Conservation (phyloP, 768 basidiomycete genomes). For the Tricholoma sp. region DNA sequence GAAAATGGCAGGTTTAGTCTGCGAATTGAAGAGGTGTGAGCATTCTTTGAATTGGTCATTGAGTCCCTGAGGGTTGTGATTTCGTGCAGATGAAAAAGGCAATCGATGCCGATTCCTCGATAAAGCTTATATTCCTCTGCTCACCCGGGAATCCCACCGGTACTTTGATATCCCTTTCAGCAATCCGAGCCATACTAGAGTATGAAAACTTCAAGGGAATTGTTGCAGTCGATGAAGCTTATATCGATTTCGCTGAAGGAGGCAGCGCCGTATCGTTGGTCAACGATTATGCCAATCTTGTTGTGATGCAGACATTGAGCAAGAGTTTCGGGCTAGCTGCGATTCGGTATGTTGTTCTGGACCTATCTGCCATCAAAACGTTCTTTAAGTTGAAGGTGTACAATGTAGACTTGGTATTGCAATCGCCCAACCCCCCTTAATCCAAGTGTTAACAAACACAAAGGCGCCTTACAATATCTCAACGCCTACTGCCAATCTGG, state of each 20-base stretch:
- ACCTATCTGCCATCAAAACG: not conserved
- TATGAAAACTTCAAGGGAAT: conserved; percentile 85
- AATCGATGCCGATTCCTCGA: conserved; percentile 62
- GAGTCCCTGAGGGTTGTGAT: not conserved
- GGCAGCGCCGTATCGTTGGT: conserved; percentile 68
- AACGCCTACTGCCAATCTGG: conserved; percentile 80
- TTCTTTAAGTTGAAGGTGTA: not conserved
- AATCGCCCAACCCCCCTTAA: conserved; percentile 82
- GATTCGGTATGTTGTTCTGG: conserved; percentile 61
- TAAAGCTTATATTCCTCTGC: conserved; percentile 92
- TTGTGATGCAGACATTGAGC: conserved; percentile 95
- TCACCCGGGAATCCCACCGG: conserved; percentile 98
- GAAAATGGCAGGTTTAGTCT: conserved; percentile 69
- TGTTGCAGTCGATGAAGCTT: conserved; percentile 94
- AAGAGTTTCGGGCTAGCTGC: conserved; percentile 96
- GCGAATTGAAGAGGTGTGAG: conserved; percentile 64
- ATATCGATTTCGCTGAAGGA: conserved; percentile 83
- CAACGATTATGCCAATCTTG: conserved; percentile 79
- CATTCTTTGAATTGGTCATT: not conserved
- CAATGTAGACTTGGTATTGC: conserved; percentile 76
- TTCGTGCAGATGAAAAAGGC: conserved; percentile 61
- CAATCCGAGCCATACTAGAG: conserved; percentile 67
- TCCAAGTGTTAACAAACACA: conserved; percentile 88
- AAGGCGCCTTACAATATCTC: conserved; percentile 99
- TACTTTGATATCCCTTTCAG: conserved; percentile 70